Evolutionary conservation across 129 eudicot genomes (phyloP), one percentile per base, ranked within the genome.

Genomic region (Flaveria brownii): DNA sequence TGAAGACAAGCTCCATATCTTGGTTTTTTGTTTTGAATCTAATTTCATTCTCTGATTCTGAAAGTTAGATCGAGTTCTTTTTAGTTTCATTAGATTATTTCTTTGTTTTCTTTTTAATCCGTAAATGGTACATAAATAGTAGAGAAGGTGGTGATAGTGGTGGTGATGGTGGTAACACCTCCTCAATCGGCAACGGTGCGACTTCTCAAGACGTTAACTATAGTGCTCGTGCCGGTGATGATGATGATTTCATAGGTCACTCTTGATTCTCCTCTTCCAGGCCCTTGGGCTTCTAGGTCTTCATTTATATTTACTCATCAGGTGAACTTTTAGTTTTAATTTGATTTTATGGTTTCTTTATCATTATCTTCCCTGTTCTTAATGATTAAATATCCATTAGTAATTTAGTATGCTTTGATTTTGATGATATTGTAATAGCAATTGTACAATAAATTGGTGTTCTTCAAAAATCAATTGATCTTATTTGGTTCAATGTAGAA

Each of bases 251-350:
- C 55, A 88, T 88, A 88, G 96, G 85, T 15, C 93, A 1, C 30
- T 26, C 30, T 26, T 26, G 30, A 87, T 41, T 91, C 96, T 30
- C 98, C 98, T 33, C 98, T 93, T 72, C 84, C 97, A 45, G 89
- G 93, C 83, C 98, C 97, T 75, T 87, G 97, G 90, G 86, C 89
- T 84, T 81, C 89, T 77, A 90, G 87, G 6, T 88, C 98, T 23
- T 97, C 98, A 23, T 85, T 91, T 85, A 89, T 85, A 93, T 91
- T 94, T 66, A 86, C 93, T 79, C 97, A 97, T 18, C 96, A 94
- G 98, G 98, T 91, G 25, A 59, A 18, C 2, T n/a, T 63, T 71
- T 12, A 7, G 5, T 12, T 14, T 74, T 26, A 59, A n/a, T n/a
- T 68, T 61, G 6, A 14, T 33, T 65, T 79, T 77, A 36, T 1